Conservation (phyloP, 352 stramenopile genomes). For the Phytophthora cactorum region DNA sequence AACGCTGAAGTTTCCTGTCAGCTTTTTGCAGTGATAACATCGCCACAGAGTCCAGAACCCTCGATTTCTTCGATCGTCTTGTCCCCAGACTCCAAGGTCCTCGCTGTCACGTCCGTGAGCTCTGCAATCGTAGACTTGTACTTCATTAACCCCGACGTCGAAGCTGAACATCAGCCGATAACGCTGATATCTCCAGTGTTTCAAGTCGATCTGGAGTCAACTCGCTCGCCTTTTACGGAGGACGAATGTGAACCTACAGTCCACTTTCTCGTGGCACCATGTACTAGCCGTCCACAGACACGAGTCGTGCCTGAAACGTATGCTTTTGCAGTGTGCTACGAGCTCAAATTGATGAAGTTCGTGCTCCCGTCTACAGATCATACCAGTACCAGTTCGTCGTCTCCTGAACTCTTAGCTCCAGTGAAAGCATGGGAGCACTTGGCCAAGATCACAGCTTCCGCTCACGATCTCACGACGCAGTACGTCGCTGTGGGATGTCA, state of each 20-base stretch:
- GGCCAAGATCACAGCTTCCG: slow-evolving; percentile 40
- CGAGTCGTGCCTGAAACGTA: slow-evolving; percentile 22
- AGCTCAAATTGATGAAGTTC: slow-evolving; percentile 47
- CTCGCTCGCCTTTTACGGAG: slow-evolving; percentile 9
- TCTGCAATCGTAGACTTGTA: slow-evolving; percentile 17
- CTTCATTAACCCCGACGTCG: background rate
- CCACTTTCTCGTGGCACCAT: slow-evolving; percentile 35
- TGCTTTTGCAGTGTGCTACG: slow-evolving; percentile 43
- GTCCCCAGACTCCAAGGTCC: slow-evolving; percentile 32
- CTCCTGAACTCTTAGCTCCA: slow-evolving; percentile 4
- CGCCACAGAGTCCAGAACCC: slow-evolving; percentile 8
- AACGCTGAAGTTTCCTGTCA: slow-evolving; percentile 7
- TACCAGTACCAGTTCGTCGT: slow-evolving; percentile 8
- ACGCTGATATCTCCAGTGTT: slow-evolving; percentile 14
- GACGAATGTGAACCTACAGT: slow-evolving; percentile 7
- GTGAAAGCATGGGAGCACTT: slow-evolving; percentile 48
- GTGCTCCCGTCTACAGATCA: background rate
- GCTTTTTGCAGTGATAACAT: slow-evolving; percentile 15
- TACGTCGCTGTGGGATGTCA: slow-evolving; percentile 54
- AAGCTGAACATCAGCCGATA: background rate
- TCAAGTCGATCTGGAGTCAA: slow-evolving; percentile 24
- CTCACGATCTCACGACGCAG: slow-evolving; percentile 51
- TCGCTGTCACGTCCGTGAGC: slow-evolving; percentile 27
- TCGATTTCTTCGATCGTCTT: slow-evolving; percentile 21
- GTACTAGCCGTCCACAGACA: background rate